Conservation (phyloP, 345 rosid species). For the Populus ilicifolia region DNA sequence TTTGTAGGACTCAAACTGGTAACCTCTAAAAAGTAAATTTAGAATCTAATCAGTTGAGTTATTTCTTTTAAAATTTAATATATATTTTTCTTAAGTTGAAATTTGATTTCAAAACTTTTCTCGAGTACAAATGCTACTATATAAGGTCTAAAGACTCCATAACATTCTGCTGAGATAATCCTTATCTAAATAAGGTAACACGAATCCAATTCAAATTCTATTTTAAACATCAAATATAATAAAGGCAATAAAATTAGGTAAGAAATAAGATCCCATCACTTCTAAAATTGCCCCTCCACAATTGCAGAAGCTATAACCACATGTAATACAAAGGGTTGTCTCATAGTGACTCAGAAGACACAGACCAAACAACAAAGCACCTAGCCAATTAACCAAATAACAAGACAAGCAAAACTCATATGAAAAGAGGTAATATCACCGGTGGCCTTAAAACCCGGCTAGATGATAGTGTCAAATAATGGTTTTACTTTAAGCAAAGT, state of each 20-base stretch:
- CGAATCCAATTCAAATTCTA: not conserved
- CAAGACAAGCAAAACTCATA: not conserved
- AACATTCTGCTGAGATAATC: not conserved
- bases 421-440: not conserved
- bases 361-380: slow-evolving; percentile 6
- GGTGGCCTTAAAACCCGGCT: slow-evolving; percentile 24
- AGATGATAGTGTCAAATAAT: not conserved
- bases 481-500: slow-evolving; percentile 12
- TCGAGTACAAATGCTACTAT: not conserved
- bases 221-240: not conserved
- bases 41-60: no score
- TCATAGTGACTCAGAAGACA: not conserved
- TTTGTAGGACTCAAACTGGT: no score
- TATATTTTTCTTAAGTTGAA: no score
- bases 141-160: not conserved
- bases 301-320: slow-evolving; percentile 27
- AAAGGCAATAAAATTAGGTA: slow-evolving; percentile 4
- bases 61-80: no score
- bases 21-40: accelerated
- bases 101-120: not conserved
- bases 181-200: no score
- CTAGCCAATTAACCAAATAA: not conserved
- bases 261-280: slow-evolving; percentile 3
- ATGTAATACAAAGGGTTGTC: slow-evolving; percentile 22
- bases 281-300: slow-evolving; percentile 11